These are phyloP conservation scores for Tricholoma furcatifolium DNA, from an alignment of 768 basidiomycete genomes.

Conservation along the genomic window DNA sequence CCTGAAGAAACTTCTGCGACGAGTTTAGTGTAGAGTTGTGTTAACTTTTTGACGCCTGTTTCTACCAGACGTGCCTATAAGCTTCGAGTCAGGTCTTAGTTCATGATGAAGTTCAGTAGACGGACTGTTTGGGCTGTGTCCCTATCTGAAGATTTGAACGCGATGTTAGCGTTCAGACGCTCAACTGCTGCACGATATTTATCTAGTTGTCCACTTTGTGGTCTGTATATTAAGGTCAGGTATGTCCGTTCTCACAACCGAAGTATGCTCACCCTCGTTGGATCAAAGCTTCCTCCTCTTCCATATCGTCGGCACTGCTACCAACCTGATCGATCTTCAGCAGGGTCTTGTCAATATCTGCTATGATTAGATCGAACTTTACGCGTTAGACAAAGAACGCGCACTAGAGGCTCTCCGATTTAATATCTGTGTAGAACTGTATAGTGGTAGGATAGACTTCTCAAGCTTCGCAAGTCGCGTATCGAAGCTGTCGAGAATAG, in stretches of 20 bases:
- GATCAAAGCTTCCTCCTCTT: slow-evolving; percentile 76
- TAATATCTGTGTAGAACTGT: slow-evolving; percentile 72
- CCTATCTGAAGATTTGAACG: slow-evolving; percentile 64
- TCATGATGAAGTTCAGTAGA: neutral
- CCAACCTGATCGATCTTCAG: slow-evolving; percentile 78
- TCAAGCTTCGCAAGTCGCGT: slow-evolving; percentile 79
- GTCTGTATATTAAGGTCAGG: slow-evolving; percentile 38
- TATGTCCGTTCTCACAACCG: neutral
- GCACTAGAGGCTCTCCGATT: slow-evolving; percentile 71
- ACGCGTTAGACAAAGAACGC: slow-evolving; percentile 24
- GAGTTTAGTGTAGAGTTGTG: slow-evolving; percentile 80
- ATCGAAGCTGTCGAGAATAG: slow-evolving; percentile 83
- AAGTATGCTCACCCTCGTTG: slow-evolving; percentile 60
- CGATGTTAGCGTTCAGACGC: slow-evolving; percentile 75
- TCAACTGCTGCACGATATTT: slow-evolving; percentile 72
- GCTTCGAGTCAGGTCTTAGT: neutral
- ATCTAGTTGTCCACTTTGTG: slow-evolving; percentile 65
- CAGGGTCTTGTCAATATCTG: slow-evolving; percentile 81
- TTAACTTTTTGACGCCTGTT: slow-evolving; percentile 80
- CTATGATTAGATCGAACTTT: neutral
- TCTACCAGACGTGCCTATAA: slow-evolving; percentile 69
- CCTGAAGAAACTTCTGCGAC: slow-evolving; percentile 87
- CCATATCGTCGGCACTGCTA: slow-evolving; percentile 71
- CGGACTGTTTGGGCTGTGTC: slow-evolving; percentile 55
- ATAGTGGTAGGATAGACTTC: slow-evolving; percentile 83